These are phyloP conservation scores for Solanum etuberosum DNA, from an alignment of 257 asterid genomes.

Conservation along the genomic window DNA sequence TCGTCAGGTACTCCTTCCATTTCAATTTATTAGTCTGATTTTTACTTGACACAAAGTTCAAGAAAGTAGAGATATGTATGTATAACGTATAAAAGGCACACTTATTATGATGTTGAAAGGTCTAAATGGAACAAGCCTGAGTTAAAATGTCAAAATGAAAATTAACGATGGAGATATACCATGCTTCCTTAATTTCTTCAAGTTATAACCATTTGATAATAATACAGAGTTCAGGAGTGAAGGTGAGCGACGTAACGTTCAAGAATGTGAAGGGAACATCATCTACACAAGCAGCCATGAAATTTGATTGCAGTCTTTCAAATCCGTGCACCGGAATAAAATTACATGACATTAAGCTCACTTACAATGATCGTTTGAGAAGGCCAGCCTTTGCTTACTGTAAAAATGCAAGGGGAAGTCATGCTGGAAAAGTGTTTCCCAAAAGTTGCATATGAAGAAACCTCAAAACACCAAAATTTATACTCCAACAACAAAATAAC, in stretches of 20 bases:
- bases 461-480: background rate
- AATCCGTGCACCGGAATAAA: constrained; percentile 51
- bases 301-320: constrained; percentile 44
- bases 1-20: constrained; percentile 21
- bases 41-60: background rate
- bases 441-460: constrained; percentile 33
- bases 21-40: background rate
- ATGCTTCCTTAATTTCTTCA: background rate
- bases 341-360: constrained; percentile 43
- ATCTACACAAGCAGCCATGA: constrained; percentile 55
- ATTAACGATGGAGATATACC: background rate
- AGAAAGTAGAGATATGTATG: background rate
- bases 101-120: background rate
- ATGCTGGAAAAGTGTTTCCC: constrained; percentile 36
- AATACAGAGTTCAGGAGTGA: constrained; percentile 54
- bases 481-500: background rate
- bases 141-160: background rate
- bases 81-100: background rate
- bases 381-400: constrained; percentile 42
- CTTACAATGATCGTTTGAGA: constrained; percentile 14
- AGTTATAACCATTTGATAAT: background rate
- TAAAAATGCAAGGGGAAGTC: constrained; percentile 40
- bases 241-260: constrained; percentile 45
- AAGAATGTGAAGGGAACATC: constrained; percentile 62
- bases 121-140: background rate